phyloP scores from a whole-genome alignment of 495 filamentous ascomycete species.

The Xylaria nigripes region DNA sequence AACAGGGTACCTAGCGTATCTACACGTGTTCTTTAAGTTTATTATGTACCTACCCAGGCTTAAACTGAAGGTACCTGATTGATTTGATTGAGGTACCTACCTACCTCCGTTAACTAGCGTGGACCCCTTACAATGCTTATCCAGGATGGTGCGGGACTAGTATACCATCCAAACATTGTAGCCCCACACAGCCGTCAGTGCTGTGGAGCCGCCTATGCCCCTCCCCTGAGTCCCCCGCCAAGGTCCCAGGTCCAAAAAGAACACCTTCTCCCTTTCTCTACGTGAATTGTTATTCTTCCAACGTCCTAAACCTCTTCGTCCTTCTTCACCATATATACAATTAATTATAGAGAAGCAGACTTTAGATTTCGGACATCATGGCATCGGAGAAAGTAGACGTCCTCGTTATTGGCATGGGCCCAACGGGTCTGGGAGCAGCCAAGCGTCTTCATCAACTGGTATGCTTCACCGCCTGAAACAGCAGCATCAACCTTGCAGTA shows the following conservation, averaged over 20 bases:
- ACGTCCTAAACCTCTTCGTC: constrained; percentile 1
- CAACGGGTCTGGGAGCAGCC: constrained; percentile 91
- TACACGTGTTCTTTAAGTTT: too few relatives aligned
- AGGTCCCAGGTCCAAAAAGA: constrained; percentile 3
- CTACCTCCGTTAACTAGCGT: too few relatives aligned
- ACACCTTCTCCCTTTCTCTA: constrained; percentile 7
- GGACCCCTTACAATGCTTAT: not conserved
- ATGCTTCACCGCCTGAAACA: constrained; percentile 26
- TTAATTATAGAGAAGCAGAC: constrained; percentile 1
- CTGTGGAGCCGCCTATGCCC: not conserved
- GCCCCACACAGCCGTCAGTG: constrained; percentile 2
- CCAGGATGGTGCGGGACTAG: not conserved
- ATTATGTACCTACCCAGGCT: too few relatives aligned
- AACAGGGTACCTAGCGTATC: too few relatives aligned
- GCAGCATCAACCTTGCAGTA: constrained; percentile 3
- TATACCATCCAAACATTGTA: not conserved
- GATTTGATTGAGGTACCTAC: too few relatives aligned
- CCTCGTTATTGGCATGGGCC: constrained; percentile 95
- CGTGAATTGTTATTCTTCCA: not conserved
- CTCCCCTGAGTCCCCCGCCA: not conserved
- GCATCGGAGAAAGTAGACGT: constrained; percentile 60
- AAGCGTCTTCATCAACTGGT: constrained; percentile 97
- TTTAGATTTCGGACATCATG: constrained; percentile 14
- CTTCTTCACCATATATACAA: not conserved
- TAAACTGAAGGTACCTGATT: too few relatives aligned